These are phyloP conservation scores for Cryptococcus depauperatus DNA, from an alignment of 1,284 basidiomycete species.

Conservation along the genomic window DNA sequence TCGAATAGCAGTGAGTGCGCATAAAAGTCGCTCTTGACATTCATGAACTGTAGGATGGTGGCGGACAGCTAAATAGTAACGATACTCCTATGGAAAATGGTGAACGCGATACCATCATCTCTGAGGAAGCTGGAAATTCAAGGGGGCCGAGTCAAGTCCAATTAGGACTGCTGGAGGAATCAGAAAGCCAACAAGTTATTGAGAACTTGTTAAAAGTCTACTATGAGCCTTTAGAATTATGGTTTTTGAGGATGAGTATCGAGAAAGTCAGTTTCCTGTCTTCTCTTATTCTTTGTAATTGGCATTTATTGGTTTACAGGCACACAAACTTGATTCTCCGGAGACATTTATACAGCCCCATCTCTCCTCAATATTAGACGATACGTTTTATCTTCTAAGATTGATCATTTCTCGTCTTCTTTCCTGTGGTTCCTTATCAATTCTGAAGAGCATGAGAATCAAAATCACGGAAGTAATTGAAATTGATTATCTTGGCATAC, in stretches of 20 bases:
- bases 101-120: no score
- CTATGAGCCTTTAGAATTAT: constrained; percentile 82
- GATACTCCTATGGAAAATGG: background rate
- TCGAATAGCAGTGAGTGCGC: constrained; percentile 52
- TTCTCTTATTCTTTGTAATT: background rate
- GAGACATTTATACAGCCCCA: constrained; percentile 56
- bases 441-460: constrained; percentile 55
- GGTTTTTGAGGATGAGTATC: constrained; percentile 81
- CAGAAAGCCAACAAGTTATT: constrained; percentile 53
- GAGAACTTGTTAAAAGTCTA: constrained; percentile 62
- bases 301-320: constrained; percentile 21
- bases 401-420: constrained; percentile 65
- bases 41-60: background rate
- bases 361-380: constrained; percentile 64
- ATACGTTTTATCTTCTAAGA: constrained; percentile 89
- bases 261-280: constrained; percentile 58
- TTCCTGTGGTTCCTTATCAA: constrained; percentile 59
- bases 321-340: constrained; percentile 55
- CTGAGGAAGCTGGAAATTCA: background rate
- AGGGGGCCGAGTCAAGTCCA: constrained; percentile 41
- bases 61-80: no score
- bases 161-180: constrained; percentile 43
- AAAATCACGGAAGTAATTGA: constrained; percentile 67
- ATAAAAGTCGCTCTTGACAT: background rate
- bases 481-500: constrained; percentile 65